These are phyloP conservation scores for Diplodia intermedia DNA, from an alignment of 2,329 filamentous ascomycete species.

Conservation along the genomic window DNA sequence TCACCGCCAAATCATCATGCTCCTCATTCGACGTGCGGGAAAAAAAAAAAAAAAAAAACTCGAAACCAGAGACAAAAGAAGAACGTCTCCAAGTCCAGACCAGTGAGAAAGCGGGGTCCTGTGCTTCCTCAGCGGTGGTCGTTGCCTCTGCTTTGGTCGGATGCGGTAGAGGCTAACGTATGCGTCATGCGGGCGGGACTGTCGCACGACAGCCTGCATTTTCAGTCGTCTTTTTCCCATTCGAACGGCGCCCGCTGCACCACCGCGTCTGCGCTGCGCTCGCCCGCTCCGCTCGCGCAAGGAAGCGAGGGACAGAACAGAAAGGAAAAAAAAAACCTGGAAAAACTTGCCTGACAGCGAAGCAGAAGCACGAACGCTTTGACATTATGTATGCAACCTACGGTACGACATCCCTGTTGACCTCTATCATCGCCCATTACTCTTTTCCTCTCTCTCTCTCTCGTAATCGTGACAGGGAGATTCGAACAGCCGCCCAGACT, in stretches of 20 bases:
- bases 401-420: slow-evolving; percentile 3
- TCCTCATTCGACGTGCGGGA: neutral
- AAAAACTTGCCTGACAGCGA: neutral
- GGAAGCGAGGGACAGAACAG: too few relatives aligned
- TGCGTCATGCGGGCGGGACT: neutral
- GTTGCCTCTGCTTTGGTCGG: neutral
- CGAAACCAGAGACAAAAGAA: neutral
- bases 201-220: neutral
- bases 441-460: too few relatives aligned
- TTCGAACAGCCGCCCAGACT: neutral
- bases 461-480: neutral
- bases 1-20: neutral
- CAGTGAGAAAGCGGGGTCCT: neutral
- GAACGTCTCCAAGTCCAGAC: neutral
- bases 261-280: too few relatives aligned
- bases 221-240: neutral
- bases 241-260: neutral
- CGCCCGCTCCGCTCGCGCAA: too few relatives aligned
- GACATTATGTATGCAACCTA: neutral
- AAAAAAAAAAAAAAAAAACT: neutral
- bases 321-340: slow-evolving; percentile 3
- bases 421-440: neutral
- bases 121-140: neutral
- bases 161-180: neutral
- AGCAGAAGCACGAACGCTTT: neutral